Evolutionary conservation across 2,329 filamentous ascomycete genomes (phyloP), one percentile per base, ranked within the genome.

Genomic region (Teratosphaeriaceae sp.): DNA sequence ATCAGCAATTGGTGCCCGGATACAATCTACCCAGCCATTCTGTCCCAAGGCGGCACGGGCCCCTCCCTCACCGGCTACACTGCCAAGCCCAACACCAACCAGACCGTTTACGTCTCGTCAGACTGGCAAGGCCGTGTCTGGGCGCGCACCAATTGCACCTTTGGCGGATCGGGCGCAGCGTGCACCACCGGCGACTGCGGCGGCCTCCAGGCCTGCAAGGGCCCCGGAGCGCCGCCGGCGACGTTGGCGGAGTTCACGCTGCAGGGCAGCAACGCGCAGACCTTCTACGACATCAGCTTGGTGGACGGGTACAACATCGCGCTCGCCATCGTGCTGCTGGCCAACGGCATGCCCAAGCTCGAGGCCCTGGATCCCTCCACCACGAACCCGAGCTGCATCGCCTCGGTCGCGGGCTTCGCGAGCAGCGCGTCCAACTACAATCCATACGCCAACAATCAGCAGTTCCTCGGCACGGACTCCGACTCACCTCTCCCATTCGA

Each of bases 291-390:
- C 62, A 85, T 92, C 49, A 88, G 84, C 30, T 72, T 90, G 2
- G 86, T 92, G 18, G 86, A 92, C 59, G 86, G 86, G 38, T 90
- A 90, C 73, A 90, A 90, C 59, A 65, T 90, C 1, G 84, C 84
- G 1, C 60, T 89, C 48, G 82, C 78, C 22, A 77, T 76, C 27
- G 63, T 73, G 18, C 56, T 72, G 19, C 58, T 69, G 34, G 60
- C 66, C 9, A 75, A 80, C 18, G 72, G 75, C 42, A 81, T 85
- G 53, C 73, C 75, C 6, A 73, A 71, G 1, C 74, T 84, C 7
- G 65, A 70, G 39, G 65, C 70, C 42, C 81, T 89, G 45, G 83
- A 85, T 11, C 82, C 84, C 7, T 88, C 88, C 55, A 72, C 87
- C 18, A 85, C 82, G 40, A 89, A 88, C 59, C 78, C 80, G 2